Conservation (phyloP, 805 yeast species). For the Candida loeiensis region DNA sequence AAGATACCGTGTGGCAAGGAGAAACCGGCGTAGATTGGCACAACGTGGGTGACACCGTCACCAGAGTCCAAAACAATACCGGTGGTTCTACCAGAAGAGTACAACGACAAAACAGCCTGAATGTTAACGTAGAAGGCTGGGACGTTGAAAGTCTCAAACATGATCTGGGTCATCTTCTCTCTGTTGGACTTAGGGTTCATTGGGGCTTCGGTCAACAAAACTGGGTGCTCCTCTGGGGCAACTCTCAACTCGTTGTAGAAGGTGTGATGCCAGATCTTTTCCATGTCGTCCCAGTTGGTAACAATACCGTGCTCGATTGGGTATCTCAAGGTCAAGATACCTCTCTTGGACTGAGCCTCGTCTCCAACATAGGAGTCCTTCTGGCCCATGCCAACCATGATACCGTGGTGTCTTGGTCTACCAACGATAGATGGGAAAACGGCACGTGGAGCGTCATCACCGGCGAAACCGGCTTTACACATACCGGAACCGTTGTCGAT, state of each 20-base stretch:
- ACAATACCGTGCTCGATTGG: slow-evolving; percentile 99
- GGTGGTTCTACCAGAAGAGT: slow-evolving; percentile 99
- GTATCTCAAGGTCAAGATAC: slow-evolving; percentile 97
- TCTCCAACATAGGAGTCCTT: slow-evolving; percentile 99
- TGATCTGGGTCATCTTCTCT: slow-evolving; percentile 99
- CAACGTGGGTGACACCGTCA: slow-evolving; percentile 99
- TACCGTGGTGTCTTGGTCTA: slow-evolving; percentile 99
- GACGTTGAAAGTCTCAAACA: slow-evolving; percentile 98
- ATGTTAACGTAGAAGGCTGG: slow-evolving; percentile 99
- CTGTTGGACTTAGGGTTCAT: slow-evolving; percentile 99
- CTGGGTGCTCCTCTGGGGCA: slow-evolving; percentile 99
- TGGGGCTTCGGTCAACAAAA: slow-evolving; percentile 98
- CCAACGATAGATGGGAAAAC: slow-evolving; percentile 99
- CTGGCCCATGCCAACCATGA: slow-evolving; percentile 99
- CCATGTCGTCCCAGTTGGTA: slow-evolving; percentile 99
- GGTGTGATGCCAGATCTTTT: slow-evolving; percentile 99
- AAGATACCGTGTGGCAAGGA: slow-evolving; percentile 97
- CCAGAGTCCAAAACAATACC: slow-evolving; percentile 99
- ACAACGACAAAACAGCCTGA: slow-evolving; percentile 96
- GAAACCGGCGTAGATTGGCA: slow-evolving; percentile 99
- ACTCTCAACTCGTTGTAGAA: slow-evolving; percentile 99
- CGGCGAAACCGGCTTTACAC: slow-evolving; percentile 99
- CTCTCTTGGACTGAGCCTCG: slow-evolving; percentile 99
- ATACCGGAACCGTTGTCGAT: slow-evolving; percentile 99
- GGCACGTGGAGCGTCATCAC: slow-evolving; percentile 99